phyloP scores from a whole-genome alignment of 352 stramenopile genomes.

The Heterotrichella gracilis region DNA sequence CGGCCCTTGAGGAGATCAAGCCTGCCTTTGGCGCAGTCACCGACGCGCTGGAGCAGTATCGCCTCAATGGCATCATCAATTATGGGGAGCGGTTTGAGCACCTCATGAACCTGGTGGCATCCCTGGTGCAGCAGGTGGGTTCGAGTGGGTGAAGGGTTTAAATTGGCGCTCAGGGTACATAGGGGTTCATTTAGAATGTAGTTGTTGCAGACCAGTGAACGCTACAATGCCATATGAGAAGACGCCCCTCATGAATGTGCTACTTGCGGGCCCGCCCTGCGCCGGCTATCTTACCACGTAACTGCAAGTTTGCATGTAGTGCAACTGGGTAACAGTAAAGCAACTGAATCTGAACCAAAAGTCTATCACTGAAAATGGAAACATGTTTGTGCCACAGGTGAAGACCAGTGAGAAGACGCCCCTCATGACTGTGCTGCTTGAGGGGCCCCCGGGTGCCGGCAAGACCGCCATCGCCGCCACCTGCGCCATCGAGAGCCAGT shows the following conservation, averaged over 20 bases:
- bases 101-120: slow-evolving; percentile 52
- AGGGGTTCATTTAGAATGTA: too few relatives aligned
- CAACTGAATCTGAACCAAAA: too few relatives aligned
- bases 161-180: too few relatives aligned
- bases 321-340: too few relatives aligned
- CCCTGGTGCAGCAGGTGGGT: slow-evolving; percentile 25
- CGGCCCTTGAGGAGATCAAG: slow-evolving; percentile 65
- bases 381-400: too few relatives aligned
- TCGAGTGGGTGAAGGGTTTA: too few relatives aligned
- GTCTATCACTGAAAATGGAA: too few relatives aligned
- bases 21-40: slow-evolving; percentile 72
- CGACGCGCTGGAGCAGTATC: slow-evolving; percentile 66
- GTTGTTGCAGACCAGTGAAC: too few relatives aligned
- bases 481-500: slow-evolving; percentile 64
- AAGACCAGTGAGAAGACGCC: slow-evolving; percentile 67
- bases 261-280: slow-evolving; percentile 58
- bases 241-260: slow-evolving; percentile 74
- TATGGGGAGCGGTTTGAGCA: slow-evolving; percentile 66
- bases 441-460: slow-evolving; percentile 54
- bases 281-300: slow-evolving; percentile 78
- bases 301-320: too few relatives aligned
- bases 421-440: slow-evolving; percentile 76
- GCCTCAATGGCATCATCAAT: slow-evolving; percentile 72
- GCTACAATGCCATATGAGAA: too few relatives aligned
- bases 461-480: slow-evolving; percentile 90